Percentiles rank a stretch among this genome's conserved stretches.
Conservation (phyloP, 1,139 yeast genomes). For the Meyerozyma carpophila region DNA sequence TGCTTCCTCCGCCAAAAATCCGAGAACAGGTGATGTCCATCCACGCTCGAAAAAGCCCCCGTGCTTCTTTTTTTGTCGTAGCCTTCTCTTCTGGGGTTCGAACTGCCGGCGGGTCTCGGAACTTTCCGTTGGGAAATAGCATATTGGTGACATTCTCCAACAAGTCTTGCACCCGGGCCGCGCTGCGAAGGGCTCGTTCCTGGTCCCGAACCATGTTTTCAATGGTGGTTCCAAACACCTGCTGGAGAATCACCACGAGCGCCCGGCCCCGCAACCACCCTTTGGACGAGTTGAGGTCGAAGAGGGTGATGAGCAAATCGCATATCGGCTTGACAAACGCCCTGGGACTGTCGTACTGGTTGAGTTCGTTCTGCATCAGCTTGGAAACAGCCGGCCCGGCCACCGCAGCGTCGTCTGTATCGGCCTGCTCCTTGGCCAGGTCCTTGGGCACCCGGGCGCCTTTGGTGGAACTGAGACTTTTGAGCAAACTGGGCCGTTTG, state of each 20-base stretch:
- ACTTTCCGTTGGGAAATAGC: constrained; percentile 65
- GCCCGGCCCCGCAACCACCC: constrained; percentile 87
- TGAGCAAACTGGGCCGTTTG: not conserved
- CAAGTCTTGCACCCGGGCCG: constrained; percentile 44
- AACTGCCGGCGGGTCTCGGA: constrained; percentile 35
- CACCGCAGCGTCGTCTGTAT: not conserved
- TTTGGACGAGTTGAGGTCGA: constrained; percentile 60
- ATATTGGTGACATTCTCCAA: constrained; percentile 37
- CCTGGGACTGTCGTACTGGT: constrained; percentile 33
- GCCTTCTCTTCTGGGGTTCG: constrained; percentile 51
- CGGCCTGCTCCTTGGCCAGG: not conserved
- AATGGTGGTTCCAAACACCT: constrained; percentile 80
- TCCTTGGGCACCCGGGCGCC: not conserved
- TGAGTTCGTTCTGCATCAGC: constrained; percentile 41
- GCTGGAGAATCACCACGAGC: constrained; percentile 73
- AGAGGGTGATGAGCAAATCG: constrained; percentile 65
- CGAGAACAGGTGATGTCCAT: constrained; percentile 65
- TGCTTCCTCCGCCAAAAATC: constrained; percentile 65
- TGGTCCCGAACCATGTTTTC: constrained; percentile 59
- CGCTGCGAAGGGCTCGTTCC: constrained; percentile 33
- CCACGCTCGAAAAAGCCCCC: constrained; percentile 48
- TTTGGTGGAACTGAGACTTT: not conserved
- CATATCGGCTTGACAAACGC: constrained; percentile 75
- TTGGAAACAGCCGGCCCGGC: constrained; percentile 10
- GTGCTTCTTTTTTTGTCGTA: constrained; percentile 55